These are phyloP conservation scores for Trichophyton schoenleinii DNA, from an alignment of 2,329 filamentous ascomycete genomes.

Conservation along the genomic window DNA sequence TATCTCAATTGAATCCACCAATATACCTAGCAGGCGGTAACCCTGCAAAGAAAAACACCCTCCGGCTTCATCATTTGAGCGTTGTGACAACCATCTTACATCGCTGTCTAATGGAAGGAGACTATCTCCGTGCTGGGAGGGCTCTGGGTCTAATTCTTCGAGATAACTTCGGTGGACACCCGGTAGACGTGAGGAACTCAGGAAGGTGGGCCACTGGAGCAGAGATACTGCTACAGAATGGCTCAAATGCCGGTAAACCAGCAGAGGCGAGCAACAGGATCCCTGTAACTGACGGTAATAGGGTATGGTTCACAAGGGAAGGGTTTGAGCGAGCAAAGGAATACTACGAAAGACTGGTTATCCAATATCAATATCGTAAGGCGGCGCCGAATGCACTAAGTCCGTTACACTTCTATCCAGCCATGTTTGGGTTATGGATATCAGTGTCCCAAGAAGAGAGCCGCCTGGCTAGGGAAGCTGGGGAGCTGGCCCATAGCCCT, in stretches of 20 bases:
- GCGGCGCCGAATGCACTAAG: constrained; percentile 47
- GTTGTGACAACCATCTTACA: constrained; percentile 59
- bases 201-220: constrained; percentile 73
- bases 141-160: constrained; percentile 64
- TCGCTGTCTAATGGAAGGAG: constrained; percentile 55
- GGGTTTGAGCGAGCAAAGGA: constrained; percentile 47
- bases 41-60: constrained; percentile 22
- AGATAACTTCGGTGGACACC: constrained; percentile 42
- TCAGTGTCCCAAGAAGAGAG: constrained; percentile 57
- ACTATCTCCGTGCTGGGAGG: constrained; percentile 58
- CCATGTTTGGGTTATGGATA: constrained; percentile 69
- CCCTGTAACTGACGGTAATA: background rate
- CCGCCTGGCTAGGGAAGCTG: constrained; percentile 31
- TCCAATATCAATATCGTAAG: constrained; percentile 61
- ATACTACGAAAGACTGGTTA: constrained; percentile 68
- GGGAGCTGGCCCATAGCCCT: constrained; percentile 14
- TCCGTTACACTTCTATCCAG: constrained; percentile 67
- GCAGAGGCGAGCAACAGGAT: constrained; percentile 7
- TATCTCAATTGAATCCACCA: constrained; percentile 24
- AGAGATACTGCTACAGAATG: constrained; percentile 61
- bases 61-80: constrained; percentile 46
- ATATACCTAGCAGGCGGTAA: constrained; percentile 22
- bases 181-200: constrained; percentile 56
- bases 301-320: constrained; percentile 30
- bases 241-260: constrained; percentile 11